phyloP scores from a whole-genome alignment of 768 basidiomycete genomes.

The Kwoniella botswanensis region DNA sequence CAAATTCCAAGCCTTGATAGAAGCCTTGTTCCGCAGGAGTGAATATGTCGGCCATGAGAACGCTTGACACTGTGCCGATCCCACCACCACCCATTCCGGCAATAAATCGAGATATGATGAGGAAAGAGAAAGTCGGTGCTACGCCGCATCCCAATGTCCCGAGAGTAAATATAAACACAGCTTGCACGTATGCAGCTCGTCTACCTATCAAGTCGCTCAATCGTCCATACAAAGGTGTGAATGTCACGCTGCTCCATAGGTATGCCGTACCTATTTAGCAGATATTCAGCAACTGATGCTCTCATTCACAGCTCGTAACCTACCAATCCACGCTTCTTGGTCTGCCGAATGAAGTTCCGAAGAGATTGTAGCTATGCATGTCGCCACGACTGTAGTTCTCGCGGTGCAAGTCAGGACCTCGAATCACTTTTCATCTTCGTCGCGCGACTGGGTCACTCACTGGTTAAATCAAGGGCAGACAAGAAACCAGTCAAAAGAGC shows the following conservation, averaged over 20 bases:
- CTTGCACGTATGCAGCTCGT: conserved; percentile 83
- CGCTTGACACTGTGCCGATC: conserved; percentile 25
- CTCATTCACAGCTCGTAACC: background rate
- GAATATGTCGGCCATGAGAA: conserved; percentile 29
- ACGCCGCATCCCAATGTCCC: conserved; percentile 86
- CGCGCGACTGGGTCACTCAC: background rate
- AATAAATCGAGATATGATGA: conserved; percentile 66
- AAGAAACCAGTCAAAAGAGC: conserved; percentile 18
- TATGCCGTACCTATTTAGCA: conserved; percentile 23
- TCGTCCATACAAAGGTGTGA: conserved; percentile 67
- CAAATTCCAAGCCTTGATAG: conserved; percentile 28
- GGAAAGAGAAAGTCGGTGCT: conserved; percentile 77
- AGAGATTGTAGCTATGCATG: conserved; percentile 21
- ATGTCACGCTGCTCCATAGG: conserved; percentile 54
- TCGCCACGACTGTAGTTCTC: conserved; percentile 15
- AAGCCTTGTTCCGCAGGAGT: conserved; percentile 21
- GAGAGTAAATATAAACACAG: conserved; percentile 77
- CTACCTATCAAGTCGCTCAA: conserved; percentile 61
- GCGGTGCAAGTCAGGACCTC: background rate
- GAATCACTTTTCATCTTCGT: background rate
- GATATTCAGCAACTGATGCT: background rate
- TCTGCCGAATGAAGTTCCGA: conserved; percentile 18
- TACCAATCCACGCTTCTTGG: conserved; percentile 27
- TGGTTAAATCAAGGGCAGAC: conserved; percentile 14
- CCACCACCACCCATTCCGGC: conserved; percentile 35